Conservation (phyloP, 2,329 filamentous ascomycete species). For the Cercospora sesami region DNA sequence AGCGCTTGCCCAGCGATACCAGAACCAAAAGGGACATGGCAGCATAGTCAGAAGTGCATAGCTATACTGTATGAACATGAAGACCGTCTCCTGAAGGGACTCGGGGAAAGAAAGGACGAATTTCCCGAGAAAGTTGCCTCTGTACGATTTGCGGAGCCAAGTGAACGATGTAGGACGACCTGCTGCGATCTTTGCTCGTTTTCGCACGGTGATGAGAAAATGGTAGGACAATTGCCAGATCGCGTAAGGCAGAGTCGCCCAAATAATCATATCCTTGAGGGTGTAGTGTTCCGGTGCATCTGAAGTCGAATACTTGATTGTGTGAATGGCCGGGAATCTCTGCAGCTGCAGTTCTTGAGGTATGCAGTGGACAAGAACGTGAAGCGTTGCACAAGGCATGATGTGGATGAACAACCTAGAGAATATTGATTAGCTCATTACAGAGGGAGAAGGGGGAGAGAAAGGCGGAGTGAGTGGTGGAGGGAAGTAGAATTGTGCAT, state of each 20-base stretch:
- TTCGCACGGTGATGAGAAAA: conserved; percentile 89
- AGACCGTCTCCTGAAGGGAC: conserved; percentile 77
- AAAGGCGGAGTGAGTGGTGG: background rate
- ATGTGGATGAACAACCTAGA: conserved; percentile 90
- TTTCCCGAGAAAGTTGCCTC: conserved; percentile 83
- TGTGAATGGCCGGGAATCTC: conserved; percentile 81
- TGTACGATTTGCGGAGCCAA: conserved; percentile 90
- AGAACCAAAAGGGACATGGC: conserved; percentile 93
- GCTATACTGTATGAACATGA: conserved; percentile 92
- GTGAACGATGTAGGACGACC: conserved; percentile 96
- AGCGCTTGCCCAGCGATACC: conserved; percentile 76
- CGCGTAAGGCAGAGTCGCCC: conserved; percentile 90
- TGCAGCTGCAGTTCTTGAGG: conserved; percentile 62
- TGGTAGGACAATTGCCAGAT: conserved; percentile 93
- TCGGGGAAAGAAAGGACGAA: conserved; percentile 77
- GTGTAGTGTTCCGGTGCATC: conserved; percentile 74
- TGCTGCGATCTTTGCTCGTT: conserved; percentile 93
- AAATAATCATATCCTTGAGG: conserved; percentile 81
- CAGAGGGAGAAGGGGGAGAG: background rate
- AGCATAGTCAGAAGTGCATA: conserved; percentile 93
- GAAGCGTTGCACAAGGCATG: conserved; percentile 92
- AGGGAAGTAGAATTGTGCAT: conserved; percentile 13
- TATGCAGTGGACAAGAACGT: conserved; percentile 86
- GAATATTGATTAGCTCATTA: conserved; percentile 9
- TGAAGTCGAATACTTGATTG: conserved; percentile 68